Evolutionary conservation across 257 asterid genomes (phyloP).

Genomic region (Solanum rostratum): DNA sequence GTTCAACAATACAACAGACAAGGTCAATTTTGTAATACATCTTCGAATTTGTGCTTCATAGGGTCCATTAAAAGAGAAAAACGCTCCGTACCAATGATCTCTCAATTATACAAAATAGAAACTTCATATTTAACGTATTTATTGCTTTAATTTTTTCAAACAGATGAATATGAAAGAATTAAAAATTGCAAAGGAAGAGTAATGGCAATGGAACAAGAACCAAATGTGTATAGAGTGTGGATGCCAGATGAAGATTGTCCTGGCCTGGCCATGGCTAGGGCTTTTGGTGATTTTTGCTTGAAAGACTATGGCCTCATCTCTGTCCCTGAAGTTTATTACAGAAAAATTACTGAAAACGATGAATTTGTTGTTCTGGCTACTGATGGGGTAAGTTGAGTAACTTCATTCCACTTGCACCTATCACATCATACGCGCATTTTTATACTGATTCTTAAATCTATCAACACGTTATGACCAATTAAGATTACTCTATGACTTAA

Average conservation of each 20-base stretch:
- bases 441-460: not conserved
- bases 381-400: conserved; percentile 61
- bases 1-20: not conserved
- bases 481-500: not conserved
- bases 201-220: conserved; percentile 75
- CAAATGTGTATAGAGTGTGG: conserved; percentile 68
- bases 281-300: conserved; percentile 84
- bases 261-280: conserved; percentile 90
- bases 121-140: not conserved
- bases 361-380: conserved; percentile 82
- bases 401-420: not conserved
- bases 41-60: not conserved
- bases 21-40: not conserved
- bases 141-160: not conserved
- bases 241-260: conserved; percentile 92
- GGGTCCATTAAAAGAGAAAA: not conserved
- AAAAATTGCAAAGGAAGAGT: conserved; percentile 55
- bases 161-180: conserved; percentile 60
- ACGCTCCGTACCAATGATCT: not conserved
- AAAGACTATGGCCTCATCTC: conserved; percentile 76
- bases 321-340: conserved; percentile 46
- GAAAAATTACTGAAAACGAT: conserved; percentile 50
- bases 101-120: not conserved
- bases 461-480: not conserved
- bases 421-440: not conserved